Evolutionary conservation across 257 asterid species (phyloP).

Genomic region (Rhazya stricta): DNA sequence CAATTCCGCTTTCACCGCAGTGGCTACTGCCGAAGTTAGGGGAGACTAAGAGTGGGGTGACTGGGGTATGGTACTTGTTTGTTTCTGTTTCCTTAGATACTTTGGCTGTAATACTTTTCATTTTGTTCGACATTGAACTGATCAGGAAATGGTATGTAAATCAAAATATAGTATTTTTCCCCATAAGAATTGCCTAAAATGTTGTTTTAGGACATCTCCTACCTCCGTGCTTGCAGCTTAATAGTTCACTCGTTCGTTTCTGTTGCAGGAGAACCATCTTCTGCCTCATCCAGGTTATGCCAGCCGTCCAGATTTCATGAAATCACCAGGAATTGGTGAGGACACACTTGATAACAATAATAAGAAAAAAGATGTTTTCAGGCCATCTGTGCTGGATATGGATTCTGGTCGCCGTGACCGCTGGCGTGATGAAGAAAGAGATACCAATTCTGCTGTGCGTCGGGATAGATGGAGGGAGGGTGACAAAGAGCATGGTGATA

Average conservation of each 20-base stretch:
- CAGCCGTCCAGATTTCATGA: conserved; percentile 39
- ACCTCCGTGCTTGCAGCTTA: not conserved
- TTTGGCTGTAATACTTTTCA: conserved; percentile 3
- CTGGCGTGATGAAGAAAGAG: conserved; percentile 99
- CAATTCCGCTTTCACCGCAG: conserved; percentile 95
- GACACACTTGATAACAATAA: conserved; percentile 41
- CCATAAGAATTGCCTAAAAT: not conserved
- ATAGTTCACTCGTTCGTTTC: conserved; percentile 6
- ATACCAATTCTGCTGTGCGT: conserved; percentile 61
- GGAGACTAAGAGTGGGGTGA: conserved; percentile 64
- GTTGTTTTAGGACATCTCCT: not conserved
- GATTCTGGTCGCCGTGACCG: conserved; percentile 76
- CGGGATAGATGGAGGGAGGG: conserved; percentile 93
- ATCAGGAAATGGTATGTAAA: not conserved
- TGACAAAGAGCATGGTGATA: conserved; percentile 60
- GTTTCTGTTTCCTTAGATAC: conserved; percentile 3
- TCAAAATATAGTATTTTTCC: not conserved
- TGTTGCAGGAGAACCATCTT: conserved; percentile 56
- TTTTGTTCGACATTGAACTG: conserved; percentile 7
- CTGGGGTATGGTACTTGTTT: conserved; percentile 53
- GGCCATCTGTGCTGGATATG: conserved; percentile 85
- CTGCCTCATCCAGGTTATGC: conserved; percentile 34
- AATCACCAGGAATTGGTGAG: conserved; percentile 50
- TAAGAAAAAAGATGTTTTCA: conserved; percentile 82
- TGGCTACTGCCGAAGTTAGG: conserved; percentile 89